These are phyloP conservation scores for Crataegus laevigata DNA, from an alignment of 306 rosid genomes.

Conservation along the genomic window DNA sequence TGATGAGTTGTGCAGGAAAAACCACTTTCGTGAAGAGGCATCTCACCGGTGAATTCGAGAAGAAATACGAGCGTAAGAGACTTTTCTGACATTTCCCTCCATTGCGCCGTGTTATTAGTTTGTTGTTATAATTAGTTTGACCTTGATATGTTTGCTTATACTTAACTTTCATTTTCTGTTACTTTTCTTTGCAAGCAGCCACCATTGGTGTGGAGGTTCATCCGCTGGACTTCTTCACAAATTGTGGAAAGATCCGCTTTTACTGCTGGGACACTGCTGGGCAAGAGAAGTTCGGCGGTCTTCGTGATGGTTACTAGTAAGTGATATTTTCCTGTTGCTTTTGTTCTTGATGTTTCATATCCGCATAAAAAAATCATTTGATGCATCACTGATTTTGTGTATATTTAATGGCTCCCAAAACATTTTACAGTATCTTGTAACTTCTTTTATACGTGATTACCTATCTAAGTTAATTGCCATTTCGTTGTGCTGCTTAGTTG, in stretches of 20 bases:
- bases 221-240: conserved; percentile 66
- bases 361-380: too few relatives aligned
- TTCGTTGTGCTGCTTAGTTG: neutral
- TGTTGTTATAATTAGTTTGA: neutral
- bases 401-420: neutral
- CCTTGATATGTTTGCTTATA: neutral
- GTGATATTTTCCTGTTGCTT: conserved; percentile 2
- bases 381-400: neutral
- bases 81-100: neutral
- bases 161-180: neutral
- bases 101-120: neutral
- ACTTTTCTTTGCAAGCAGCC: conserved; percentile 29
- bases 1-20: conserved; percentile 37
- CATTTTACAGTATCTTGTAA: neutral
- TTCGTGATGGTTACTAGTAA: conserved; percentile 81
- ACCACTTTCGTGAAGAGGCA: conserved; percentile 77
- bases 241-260: conserved; percentile 61
- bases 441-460: neutral
- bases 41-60: conserved; percentile 73
- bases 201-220: conserved; percentile 83
- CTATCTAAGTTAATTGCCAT: neutral
- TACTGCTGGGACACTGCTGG: conserved; percentile 89
- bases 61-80: conserved; percentile 65
- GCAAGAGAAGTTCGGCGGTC: conserved; percentile 75
- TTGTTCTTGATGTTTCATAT: neutral